Evolutionary conservation across 306 rosid species (phyloP).

Genomic region (Cucurbita ficifolia): DNA sequence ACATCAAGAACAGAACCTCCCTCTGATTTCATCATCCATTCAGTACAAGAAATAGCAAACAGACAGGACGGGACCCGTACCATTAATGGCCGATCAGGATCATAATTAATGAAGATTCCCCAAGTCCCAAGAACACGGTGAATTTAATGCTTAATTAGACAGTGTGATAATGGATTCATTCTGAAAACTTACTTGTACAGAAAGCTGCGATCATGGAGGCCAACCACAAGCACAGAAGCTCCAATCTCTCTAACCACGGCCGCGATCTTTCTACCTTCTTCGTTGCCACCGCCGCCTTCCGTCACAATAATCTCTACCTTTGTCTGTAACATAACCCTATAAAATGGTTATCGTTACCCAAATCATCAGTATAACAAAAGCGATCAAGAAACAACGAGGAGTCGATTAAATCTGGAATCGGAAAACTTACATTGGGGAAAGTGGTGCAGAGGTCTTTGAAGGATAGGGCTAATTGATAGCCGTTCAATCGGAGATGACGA

Average conservation of each 20-base stretch:
- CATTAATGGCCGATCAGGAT: constrained; percentile 3
- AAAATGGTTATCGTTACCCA: not conserved
- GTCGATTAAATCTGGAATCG: not conserved
- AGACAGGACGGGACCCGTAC: not conserved
- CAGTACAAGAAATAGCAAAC: not conserved
- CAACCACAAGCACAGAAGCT: constrained; percentile 64
- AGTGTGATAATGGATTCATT: not conserved
- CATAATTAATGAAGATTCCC: not conserved
- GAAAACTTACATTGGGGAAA: constrained; percentile 41
- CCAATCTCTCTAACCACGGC: constrained; percentile 49
- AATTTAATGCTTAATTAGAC: not conserved
- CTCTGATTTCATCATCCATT: not conserved
- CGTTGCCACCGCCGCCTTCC: constrained; percentile 61
- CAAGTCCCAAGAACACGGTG: not conserved
- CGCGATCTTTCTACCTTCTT: constrained; percentile 53
- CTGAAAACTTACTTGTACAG: constrained; percentile 59
- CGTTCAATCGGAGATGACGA: constrained; percentile 53
- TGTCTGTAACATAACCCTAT: constrained; percentile 70
- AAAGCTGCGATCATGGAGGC: constrained; percentile 87
- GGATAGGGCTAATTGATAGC: constrained; percentile 67
- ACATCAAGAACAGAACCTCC: not conserved
- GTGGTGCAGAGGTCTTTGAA: constrained; percentile 57
- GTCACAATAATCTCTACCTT: constrained; percentile 82
- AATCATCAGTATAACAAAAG: not conserved
- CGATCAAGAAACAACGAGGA: not conserved